Percentiles rank a stretch among this genome's conserved stretches.
These are phyloP conservation scores for Clausena lansium DNA, from an alignment of 345 rosid species.

Conservation along the genomic window DNA sequence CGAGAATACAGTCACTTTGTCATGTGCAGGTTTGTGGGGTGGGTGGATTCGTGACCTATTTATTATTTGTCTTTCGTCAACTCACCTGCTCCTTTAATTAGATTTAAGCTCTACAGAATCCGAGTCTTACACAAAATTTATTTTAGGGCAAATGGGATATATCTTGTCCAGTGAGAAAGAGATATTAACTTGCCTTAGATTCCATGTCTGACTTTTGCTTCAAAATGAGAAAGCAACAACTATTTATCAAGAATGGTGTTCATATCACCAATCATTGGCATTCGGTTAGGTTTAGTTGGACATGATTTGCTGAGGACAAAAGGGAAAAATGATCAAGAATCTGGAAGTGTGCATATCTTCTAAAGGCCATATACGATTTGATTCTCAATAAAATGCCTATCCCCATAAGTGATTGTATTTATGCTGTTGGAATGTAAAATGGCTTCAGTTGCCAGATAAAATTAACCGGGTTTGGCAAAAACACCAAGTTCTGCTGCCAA, in stretches of 20 bases:
- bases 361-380: background rate
- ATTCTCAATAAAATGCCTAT: background rate
- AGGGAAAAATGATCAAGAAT: background rate
- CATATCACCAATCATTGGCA: background rate
- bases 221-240: background rate
- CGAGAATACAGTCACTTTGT: background rate
- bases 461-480: background rate
- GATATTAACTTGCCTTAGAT: background rate
- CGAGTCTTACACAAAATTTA: background rate
- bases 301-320: background rate
- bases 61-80: background rate
- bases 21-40: background rate
- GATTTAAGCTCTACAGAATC: no score
- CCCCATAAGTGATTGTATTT: background rate
- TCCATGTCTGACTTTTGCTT: conserved; percentile 1
- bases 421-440: background rate
- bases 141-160: background rate
- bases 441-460: background rate
- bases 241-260: background rate
- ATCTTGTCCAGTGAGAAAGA: background rate
- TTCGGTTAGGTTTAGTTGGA: background rate
- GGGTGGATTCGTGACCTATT: conserved; percentile 7
- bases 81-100: background rate
- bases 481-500: background rate
- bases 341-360: background rate